phyloP scores from a whole-genome alignment of 129 eudicot species.

The Centella asiatica region DNA sequence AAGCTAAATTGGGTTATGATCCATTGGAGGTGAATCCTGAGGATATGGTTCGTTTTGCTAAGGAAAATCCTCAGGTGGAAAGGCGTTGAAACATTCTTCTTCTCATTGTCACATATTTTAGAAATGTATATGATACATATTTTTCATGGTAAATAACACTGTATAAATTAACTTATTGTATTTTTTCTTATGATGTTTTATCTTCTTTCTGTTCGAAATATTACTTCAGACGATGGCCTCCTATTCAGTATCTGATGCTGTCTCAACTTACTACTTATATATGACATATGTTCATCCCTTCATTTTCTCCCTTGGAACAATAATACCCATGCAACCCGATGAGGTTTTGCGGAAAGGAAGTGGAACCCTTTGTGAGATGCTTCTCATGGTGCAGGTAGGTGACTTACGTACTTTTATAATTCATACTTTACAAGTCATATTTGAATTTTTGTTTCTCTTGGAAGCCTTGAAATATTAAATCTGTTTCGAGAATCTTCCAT shows the following conservation, averaged over 20 bases:
- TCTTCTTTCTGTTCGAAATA: conserved; percentile 8
- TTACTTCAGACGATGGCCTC: conserved; percentile 98
- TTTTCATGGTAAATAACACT: neutral
- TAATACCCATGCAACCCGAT: conserved; percentile 98
- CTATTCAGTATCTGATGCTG: conserved; percentile 99
- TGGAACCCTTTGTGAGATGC: conserved; percentile 99
- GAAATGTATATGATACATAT: neutral
- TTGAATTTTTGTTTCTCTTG: neutral
- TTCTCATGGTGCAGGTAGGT: conserved; percentile 96
- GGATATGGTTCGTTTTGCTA: conserved; percentile 98
- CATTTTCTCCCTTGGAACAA: conserved; percentile 96
- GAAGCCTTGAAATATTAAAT: neutral
- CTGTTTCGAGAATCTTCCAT: no score
- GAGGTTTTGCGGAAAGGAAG: conserved; percentile 99
- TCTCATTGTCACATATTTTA: neutral
- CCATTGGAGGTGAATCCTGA: conserved; percentile 99
- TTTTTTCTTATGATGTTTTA: conserved; percentile 7
- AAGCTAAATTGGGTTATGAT: conserved; percentile 93
- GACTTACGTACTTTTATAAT: neutral
- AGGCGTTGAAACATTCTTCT: neutral
- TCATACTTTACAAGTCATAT: neutral
- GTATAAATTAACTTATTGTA: neutral
- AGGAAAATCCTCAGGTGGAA: conserved; percentile 89
- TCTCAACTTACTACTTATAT: conserved; percentile 89
- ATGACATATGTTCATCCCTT: conserved; percentile 99